phyloP scores from a whole-genome alignment of 164 flowering plant species.

The Stephania cephalantha region DNA sequence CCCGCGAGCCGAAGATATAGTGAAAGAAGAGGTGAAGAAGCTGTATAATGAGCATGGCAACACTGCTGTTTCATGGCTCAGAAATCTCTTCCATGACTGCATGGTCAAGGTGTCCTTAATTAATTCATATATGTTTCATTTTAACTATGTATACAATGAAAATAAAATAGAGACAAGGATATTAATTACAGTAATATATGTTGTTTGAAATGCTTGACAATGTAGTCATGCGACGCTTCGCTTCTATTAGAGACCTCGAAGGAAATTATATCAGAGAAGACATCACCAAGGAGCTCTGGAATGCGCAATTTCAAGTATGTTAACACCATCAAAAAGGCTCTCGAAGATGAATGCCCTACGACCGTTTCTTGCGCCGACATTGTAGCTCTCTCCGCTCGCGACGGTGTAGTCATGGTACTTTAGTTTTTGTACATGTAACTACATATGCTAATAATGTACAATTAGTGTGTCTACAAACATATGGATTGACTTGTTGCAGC shows the following conservation, averaged over 20 bases:
- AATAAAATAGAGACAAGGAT: background rate
- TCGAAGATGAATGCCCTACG: constrained; percentile 64
- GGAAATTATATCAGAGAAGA: constrained; percentile 47
- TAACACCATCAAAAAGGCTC: constrained; percentile 55
- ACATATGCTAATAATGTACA: too few species aligned
- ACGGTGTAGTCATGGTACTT: constrained; percentile 55
- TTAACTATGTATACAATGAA: background rate
- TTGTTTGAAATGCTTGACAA: background rate
- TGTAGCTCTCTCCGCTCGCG: constrained; percentile 80
- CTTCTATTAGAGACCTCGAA: constrained; percentile 39
- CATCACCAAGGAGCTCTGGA: constrained; percentile 62
- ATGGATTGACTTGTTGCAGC: constrained; percentile 21
- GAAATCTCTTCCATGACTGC: constrained; percentile 91
- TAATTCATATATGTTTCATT: background rate
- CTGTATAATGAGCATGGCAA: constrained; percentile 61
- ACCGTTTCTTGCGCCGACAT: constrained; percentile 92
- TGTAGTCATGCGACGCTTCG: constrained; percentile 87
- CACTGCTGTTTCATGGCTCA: constrained; percentile 78
- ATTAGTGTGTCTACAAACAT: too few species aligned
- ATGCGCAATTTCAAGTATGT: constrained; percentile 83
- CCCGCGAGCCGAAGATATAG: constrained; percentile 75
- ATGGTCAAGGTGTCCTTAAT: constrained; percentile 50
- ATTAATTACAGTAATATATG: background rate
- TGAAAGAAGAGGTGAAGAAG: constrained; percentile 55
- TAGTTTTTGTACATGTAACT: too few species aligned